Percentiles rank a stretch among this genome's conserved stretches.
These are phyloP conservation scores for Massariosphaeria phaeospora DNA, from an alignment of 495 filamentous ascomycete genomes.

Conservation along the genomic window DNA sequence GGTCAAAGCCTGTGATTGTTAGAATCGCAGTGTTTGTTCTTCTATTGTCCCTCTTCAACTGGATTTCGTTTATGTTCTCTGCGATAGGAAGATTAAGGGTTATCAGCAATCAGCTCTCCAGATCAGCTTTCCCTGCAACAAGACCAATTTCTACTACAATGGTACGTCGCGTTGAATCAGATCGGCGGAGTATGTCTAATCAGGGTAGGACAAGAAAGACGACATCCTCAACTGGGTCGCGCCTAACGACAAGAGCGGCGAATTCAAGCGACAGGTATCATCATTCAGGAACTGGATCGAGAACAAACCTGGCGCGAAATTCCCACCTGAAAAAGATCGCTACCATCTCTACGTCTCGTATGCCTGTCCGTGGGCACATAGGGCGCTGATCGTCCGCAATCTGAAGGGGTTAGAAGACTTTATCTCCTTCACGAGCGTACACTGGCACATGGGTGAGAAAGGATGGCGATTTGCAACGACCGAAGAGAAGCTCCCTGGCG, in stretches of 20 bases:
- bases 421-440: constrained; percentile 60
- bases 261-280: constrained; percentile 67
- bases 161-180: background rate
- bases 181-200: background rate
- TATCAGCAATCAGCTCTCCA: constrained; percentile 9
- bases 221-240: constrained; percentile 78
- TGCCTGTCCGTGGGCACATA: constrained; percentile 66
- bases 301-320: constrained; percentile 54
- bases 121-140: background rate
- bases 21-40: background rate
- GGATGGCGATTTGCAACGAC: constrained; percentile 43
- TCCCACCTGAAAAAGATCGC: constrained; percentile 61
- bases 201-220: constrained; percentile 27
- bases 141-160: constrained; percentile 3
- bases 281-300: constrained; percentile 45
- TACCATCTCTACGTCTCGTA: constrained; percentile 73
- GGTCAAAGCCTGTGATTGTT: constrained; percentile 1
- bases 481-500: constrained; percentile 45
- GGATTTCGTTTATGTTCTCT: background rate
- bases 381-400: constrained; percentile 61
- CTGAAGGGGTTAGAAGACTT: constrained; percentile 65
- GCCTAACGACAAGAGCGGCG: constrained; percentile 67
- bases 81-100: background rate
- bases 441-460: constrained; percentile 62
- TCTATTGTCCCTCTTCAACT: constrained; percentile 1